Evolutionary conservation across 2,329 filamentous ascomycete genomes (phyloP).

Genomic region (Orbilia javanica): DNA sequence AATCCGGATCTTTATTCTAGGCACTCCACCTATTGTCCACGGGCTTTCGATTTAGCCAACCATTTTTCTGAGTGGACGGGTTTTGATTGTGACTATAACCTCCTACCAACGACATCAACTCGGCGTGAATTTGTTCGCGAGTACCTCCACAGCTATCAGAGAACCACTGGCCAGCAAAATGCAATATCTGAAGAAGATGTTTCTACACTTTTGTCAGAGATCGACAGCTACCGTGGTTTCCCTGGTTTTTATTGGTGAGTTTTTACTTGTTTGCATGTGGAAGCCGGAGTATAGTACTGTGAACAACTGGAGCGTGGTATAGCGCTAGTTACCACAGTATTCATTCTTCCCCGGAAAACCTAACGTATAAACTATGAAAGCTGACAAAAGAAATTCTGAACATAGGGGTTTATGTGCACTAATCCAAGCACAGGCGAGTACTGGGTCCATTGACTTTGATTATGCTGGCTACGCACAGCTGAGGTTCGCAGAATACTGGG

Average conservation of each 20-base stretch:
- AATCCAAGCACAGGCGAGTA: not conserved
- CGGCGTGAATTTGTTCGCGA: conserved; percentile 83
- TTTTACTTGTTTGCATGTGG: not conserved
- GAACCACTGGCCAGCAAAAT: not conserved
- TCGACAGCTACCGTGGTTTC: not conserved
- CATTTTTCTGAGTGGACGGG: conserved; percentile 98
- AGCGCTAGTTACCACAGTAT: too few species aligned
- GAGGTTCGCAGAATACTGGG: not conserved
- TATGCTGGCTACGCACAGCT: not conserved
- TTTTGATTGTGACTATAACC: conserved; percentile 89
- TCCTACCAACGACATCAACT: conserved; percentile 81
- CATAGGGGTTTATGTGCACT: not conserved
- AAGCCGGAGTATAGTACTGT: too few species aligned
- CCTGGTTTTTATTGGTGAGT: not conserved
- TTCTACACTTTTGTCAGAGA: not conserved
- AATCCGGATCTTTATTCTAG: not conserved
- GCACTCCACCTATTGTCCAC: conserved; percentile 91
- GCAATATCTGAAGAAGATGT: not conserved
- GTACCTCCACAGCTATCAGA: conserved; percentile 80
- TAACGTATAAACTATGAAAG: too few species aligned
- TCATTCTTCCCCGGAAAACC: too few species aligned
- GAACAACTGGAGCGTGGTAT: too few species aligned
- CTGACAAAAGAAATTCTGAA: not conserved
- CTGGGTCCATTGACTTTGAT: not conserved
- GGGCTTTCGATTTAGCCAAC: conserved; percentile 94